Percentiles rank a stretch among this genome's conserved stretches.
phyloP scores from a whole-genome alignment of 805 yeast genomes.

The Monosporozyma yasuniensis region DNA sequence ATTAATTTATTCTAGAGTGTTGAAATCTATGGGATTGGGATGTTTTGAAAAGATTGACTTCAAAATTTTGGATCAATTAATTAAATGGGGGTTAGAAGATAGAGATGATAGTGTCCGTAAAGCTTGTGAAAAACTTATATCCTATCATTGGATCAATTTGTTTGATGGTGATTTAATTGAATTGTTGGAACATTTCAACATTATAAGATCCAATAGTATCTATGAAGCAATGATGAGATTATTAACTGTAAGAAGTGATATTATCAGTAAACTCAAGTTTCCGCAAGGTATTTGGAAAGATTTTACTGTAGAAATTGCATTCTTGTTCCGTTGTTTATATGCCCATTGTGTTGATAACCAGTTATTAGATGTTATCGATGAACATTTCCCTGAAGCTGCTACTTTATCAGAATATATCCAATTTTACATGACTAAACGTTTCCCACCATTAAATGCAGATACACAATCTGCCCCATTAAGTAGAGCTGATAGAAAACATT shows the following conservation, averaged over 20 bases:
- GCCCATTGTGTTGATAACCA: conserved; percentile 51
- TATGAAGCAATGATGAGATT: conserved; percentile 56
- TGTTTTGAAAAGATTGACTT: conserved; percentile 30
- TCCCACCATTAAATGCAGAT: conserved; percentile 7
- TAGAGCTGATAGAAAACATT: conserved; percentile 43
- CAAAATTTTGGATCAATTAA: conserved; percentile 51
- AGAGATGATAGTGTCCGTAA: conserved; percentile 64
- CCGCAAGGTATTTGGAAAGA: conserved; percentile 60
- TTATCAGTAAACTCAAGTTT: conserved; percentile 50
- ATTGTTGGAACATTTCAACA: conserved; percentile 62
- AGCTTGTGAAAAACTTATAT: conserved; percentile 66
- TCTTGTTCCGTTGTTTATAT: conserved; percentile 60
- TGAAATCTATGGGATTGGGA: conserved; percentile 60
- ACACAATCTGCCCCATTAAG: conserved; percentile 7
- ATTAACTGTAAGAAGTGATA: conserved; percentile 53
- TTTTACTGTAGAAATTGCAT: conserved; percentile 65
- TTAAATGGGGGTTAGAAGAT: conserved; percentile 82
- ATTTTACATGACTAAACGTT: conserved; percentile 46
- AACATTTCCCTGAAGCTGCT: conserved; percentile 70
- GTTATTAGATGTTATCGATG: conserved; percentile 48
- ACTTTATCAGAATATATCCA: conserved; percentile 53
- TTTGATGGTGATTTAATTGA: conserved; percentile 63
- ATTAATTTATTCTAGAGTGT: conserved; percentile 55
- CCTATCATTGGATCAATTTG: conserved; percentile 60
- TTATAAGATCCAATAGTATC: conserved; percentile 58